Conservation (phyloP, 2,329 filamentous ascomycete species). For the Aspergillus neotritici region DNA sequence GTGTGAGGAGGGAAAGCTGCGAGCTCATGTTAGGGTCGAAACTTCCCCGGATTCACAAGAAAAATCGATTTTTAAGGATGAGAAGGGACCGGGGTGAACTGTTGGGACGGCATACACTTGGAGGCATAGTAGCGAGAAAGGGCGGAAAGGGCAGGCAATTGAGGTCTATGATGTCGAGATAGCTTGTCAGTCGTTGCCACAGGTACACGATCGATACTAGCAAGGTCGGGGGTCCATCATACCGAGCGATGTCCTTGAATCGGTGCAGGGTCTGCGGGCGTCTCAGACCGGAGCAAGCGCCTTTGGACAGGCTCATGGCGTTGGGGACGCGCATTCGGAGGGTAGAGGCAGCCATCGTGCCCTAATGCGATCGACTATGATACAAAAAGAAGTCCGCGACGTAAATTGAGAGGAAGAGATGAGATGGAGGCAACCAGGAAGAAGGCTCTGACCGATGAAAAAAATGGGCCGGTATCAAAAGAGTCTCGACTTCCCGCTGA, state of each 20-base stretch:
- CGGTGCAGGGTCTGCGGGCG: conserved; percentile 41
- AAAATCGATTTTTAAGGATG: conserved; percentile 1
- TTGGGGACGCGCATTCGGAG: conserved; percentile 42
- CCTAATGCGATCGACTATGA: conserved; percentile 23
- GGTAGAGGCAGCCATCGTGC: conserved; percentile 52
- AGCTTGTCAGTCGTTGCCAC: conserved; percentile 17
- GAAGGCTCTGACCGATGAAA: conserved; percentile 20
- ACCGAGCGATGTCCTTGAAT: conserved; percentile 40
- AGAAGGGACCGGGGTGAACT: conserved; percentile 8
- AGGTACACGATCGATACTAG: background rate
- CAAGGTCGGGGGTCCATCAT: conserved; percentile 15
- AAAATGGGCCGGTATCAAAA: conserved; percentile 23
- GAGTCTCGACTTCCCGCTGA: conserved; percentile 23
- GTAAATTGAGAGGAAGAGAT: conserved; percentile 15
- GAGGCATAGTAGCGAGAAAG: conserved; percentile 63
- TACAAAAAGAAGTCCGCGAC: conserved; percentile 20
- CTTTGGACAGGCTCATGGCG: conserved; percentile 39
- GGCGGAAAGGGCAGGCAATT: conserved; percentile 52
- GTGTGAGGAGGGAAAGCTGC: conserved; percentile 91
- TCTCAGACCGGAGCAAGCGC: conserved; percentile 38
- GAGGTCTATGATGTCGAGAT: conserved; percentile 24
- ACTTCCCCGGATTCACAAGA: conserved; percentile 4
- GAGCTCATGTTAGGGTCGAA: conserved; percentile 21
- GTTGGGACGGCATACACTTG: conserved; percentile 50
- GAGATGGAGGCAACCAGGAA: conserved; percentile 13